Percentiles rank a stretch among this genome's conserved stretches.
Evolutionary conservation across 352 stramenopile genomes (phyloP).

Genomic region (Phytophthora citricola): DNA sequence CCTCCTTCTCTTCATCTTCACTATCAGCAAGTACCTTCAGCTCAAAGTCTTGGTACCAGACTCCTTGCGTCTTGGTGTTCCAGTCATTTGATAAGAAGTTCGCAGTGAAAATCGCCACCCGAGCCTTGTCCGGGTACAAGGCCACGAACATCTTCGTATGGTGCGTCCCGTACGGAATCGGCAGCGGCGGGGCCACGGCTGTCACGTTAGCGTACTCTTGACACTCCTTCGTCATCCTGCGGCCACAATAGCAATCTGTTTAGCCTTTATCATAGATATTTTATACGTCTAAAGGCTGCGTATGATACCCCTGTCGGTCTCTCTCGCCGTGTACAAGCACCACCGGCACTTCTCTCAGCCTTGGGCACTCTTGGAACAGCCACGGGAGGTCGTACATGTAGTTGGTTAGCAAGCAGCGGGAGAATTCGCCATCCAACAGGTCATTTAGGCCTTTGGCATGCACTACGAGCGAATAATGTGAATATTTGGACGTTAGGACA

Average conservation of each 20-base stretch:
- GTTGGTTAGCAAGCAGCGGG: slow-evolving; percentile 74
- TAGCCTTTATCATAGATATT: not conserved
- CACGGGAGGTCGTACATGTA: slow-evolving; percentile 85
- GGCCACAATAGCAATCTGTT: slow-evolving; percentile 5
- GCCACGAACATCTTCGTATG: slow-evolving; percentile 90
- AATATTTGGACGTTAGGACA: not conserved
- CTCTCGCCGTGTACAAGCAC: slow-evolving; percentile 82
- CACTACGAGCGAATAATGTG: slow-evolving; percentile 31
- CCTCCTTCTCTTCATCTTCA: slow-evolving; percentile 29
- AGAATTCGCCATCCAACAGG: slow-evolving; percentile 68
- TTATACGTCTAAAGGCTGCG: not conserved
- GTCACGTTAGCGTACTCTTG: slow-evolving; percentile 66
- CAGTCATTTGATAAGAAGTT: slow-evolving; percentile 87
- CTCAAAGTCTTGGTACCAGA: slow-evolving; percentile 87
- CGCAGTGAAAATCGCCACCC: slow-evolving; percentile 86
- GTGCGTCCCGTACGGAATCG: slow-evolving; percentile 87
- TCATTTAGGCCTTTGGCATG: slow-evolving; percentile 50
- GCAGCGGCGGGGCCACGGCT: slow-evolving; percentile 66
- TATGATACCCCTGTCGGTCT: slow-evolving; percentile 44
- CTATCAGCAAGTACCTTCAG: slow-evolving; percentile 56
- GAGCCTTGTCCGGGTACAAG: slow-evolving; percentile 65
- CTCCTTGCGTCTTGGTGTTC: slow-evolving; percentile 84
- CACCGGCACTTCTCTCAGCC: slow-evolving; percentile 67
- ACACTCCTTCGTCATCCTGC: slow-evolving; percentile 68
- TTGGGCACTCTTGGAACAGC: slow-evolving; percentile 70